phyloP scores from a whole-genome alignment of 805 yeast genomes.

The Metschnikowia proteae region DNA sequence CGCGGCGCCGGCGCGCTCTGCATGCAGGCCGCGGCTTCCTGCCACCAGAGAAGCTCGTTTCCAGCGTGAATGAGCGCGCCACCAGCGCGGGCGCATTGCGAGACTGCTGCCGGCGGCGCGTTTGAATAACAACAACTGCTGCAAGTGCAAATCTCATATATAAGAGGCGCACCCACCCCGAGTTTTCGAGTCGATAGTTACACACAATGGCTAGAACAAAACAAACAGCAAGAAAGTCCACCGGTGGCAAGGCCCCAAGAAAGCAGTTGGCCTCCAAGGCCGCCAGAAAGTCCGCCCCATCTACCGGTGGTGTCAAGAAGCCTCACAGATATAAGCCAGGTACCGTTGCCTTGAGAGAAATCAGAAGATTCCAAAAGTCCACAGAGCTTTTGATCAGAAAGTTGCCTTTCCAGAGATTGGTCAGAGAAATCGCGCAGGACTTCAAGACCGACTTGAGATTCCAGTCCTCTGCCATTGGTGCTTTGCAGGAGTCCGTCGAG shows the following conservation, averaged over 20 bases:
- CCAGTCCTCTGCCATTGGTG: constrained; percentile 97
- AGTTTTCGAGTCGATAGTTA: neutral
- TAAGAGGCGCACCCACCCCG: constrained; percentile 6
- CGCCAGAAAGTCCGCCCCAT: constrained; percentile 91
- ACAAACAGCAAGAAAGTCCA: constrained; percentile 92
- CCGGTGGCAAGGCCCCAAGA: constrained; percentile 97
- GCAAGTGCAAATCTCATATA: constrained; percentile 7
- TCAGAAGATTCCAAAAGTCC: constrained; percentile 95
- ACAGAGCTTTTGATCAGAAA: constrained; percentile 94
- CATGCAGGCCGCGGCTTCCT: neutral
- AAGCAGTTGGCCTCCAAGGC: constrained; percentile 89
- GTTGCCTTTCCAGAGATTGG: constrained; percentile 95
- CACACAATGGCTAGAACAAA: constrained; percentile 80
- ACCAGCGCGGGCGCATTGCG: neutral
- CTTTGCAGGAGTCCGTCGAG: constrained; percentile 97
- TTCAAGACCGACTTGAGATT: constrained; percentile 91
- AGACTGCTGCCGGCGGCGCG: neutral
- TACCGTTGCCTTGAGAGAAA: constrained; percentile 94
- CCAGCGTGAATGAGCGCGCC: constrained; percentile 1
- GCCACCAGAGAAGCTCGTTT: neutral
- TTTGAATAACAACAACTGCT: constrained; percentile 4
- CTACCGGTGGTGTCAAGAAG: constrained; percentile 89
- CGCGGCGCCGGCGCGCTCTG: neutral
- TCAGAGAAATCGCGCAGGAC: constrained; percentile 93
- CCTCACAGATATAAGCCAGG: constrained; percentile 98